Evolutionary conservation across 495 filamentous ascomycete species (phyloP).

Genomic region (Hyaloscypha hepaticicola): DNA sequence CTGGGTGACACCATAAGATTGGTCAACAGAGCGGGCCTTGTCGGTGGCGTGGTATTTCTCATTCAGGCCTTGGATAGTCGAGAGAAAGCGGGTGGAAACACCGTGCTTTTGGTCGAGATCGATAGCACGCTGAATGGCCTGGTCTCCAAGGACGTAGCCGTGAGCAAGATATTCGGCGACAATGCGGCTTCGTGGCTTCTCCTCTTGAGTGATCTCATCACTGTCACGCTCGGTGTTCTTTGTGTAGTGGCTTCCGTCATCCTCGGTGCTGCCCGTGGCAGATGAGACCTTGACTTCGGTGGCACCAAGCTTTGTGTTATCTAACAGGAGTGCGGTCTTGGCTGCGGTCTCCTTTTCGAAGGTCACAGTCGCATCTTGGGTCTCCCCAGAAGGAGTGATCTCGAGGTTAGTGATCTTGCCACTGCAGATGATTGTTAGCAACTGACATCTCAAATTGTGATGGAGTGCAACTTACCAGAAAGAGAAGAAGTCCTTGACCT

Average conservation of each 20-base stretch:
- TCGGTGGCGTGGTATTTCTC: slow-evolving; percentile 76
- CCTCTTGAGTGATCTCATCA: slow-evolving; percentile 81
- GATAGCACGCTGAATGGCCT: slow-evolving; percentile 80
- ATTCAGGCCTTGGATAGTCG: slow-evolving; percentile 73
- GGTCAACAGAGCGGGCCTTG: slow-evolving; percentile 71
- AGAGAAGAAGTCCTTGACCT: slow-evolving; percentile 95
- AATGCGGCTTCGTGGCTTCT: slow-evolving; percentile 91
- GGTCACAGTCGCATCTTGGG: slow-evolving; percentile 82
- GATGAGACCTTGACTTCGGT: slow-evolving; percentile 75
- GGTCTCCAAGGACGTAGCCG: slow-evolving; percentile 85
- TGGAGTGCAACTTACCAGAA: slow-evolving; percentile 71
- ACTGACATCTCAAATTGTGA: not conserved
- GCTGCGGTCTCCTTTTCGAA: slow-evolving; percentile 96
- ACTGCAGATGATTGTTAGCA: slow-evolving; percentile 42
- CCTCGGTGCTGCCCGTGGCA: slow-evolving; percentile 61
- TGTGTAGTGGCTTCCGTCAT: slow-evolving; percentile 54
- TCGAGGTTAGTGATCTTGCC: slow-evolving; percentile 87
- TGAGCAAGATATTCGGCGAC: slow-evolving; percentile 94
- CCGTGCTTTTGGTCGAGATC: slow-evolving; percentile 89
- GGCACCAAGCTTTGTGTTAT: slow-evolving; percentile 87
- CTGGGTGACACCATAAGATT: slow-evolving; percentile 68
- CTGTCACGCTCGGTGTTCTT: slow-evolving; percentile 52
- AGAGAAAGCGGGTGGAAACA: slow-evolving; percentile 73
- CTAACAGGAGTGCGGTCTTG: slow-evolving; percentile 93
- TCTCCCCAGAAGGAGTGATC: slow-evolving; percentile 64